Evolutionary conservation across 2,329 filamentous ascomycete species (phyloP), one percentile per base, ranked within the genome.

Genomic region (Aspergillus eucalypticola): DNA sequence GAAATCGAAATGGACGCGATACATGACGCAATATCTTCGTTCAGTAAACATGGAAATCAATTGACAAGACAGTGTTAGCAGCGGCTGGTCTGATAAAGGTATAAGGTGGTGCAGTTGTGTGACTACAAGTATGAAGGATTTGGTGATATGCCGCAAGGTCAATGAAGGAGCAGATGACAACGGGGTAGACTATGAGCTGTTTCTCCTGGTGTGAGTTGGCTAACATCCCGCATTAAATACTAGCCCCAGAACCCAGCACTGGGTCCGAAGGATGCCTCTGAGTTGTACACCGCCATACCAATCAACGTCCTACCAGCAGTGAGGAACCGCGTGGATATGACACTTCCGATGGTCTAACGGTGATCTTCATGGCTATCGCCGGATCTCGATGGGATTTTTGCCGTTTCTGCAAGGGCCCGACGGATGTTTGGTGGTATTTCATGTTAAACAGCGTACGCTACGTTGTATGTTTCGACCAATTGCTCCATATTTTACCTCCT

Each of bases 391-490:
- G 54, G 46, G 13, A 55, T 56, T 59, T 55, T 56, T 38, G 56
- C 13, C 41, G 13, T 29, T 55, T 21, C 66, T 68, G 66, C 66
- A 68, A 66, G 64, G 63, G 61, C 60, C 65, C 66, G 66, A 61
- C 60, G 64, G 63, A 61, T 61, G 46, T 50, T 55, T 59, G 51
- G 59, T 51, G 52, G 58, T 59, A 60, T 64, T 55, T 50, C 17
- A 44, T 56, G 61, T 62, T 58, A 56, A 59, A 67, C 63, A 60
- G 56, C 44, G 64, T 60, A 60, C 56, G 53, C 52, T 48, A 48
- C 53, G 54, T 54, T 55, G 57, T 59, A 27, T 55, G 25, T 46
- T 25, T 44, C 7, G 13, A 25, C 19, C 38, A 54, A 39, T 49
- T 8, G 25, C 23, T 11, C 5, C 8, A n/a, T 29, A 13, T 8